These are phyloP conservation scores for Eimeria necatrix DNA, from an alignment of 169 alveolate species.

Conservation along the genomic window DNA sequence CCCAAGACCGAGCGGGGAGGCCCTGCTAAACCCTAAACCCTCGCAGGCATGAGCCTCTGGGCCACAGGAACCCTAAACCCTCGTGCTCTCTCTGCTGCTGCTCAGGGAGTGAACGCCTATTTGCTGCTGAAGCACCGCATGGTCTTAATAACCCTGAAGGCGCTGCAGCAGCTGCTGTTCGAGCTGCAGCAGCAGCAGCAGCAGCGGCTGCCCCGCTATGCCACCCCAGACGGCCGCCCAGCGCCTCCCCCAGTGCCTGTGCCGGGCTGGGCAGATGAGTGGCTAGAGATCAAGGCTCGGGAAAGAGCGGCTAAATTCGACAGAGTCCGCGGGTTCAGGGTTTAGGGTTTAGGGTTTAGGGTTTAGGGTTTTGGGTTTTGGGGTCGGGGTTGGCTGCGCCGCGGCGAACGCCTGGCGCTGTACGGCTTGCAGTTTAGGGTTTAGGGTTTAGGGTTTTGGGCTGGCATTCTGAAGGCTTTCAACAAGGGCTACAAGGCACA, in stretches of 20 bases:
- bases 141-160: slow-evolving; percentile 91
- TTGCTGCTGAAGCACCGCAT: slow-evolving; percentile 90
- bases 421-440: not conserved
- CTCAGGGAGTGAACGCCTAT: slow-evolving; percentile 84
- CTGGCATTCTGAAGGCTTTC: too few species aligned
- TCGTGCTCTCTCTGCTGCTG: not conserved
- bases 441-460: not conserved
- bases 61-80: not conserved
- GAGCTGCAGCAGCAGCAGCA: slow-evolving; percentile 88
- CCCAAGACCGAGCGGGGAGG: too few species aligned
- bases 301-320: slow-evolving; percentile 59
- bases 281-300: slow-evolving; percentile 87
- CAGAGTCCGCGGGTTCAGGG: slow-evolving; percentile 48
- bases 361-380: not conserved
- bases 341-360: not conserved
- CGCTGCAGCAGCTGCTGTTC: slow-evolving; percentile 88
- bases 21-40: not conserved
- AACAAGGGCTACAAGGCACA: not conserved
- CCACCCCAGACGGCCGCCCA: slow-evolving; percentile 90
- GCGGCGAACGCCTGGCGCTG: too few species aligned
- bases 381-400: not conserved
- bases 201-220: slow-evolving; percentile 88
- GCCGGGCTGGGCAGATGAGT: slow-evolving; percentile 89
- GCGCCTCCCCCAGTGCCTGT: slow-evolving; percentile 89
- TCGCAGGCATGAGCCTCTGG: not conserved